phyloP scores from a whole-genome alignment of 495 filamentous ascomycete genomes.

The Penicillium herquei region DNA sequence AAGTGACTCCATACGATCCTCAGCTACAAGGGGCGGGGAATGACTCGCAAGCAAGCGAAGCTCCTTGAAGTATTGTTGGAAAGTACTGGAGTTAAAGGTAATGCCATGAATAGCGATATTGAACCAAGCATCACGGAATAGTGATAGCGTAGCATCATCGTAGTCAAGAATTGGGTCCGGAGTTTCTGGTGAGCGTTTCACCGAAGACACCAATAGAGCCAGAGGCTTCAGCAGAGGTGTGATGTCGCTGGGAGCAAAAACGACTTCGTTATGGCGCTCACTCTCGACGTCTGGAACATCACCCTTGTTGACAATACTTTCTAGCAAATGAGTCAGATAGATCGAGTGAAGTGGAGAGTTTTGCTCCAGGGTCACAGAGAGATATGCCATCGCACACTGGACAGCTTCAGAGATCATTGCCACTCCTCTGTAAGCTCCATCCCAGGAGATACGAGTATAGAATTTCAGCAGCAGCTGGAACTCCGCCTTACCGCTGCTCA shows the following conservation, averaged over 20 bases:
- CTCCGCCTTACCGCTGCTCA: slow-evolving; percentile 70
- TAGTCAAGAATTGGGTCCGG: slow-evolving; percentile 34
- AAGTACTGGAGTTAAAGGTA: slow-evolving; percentile 64
- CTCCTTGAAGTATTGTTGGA: slow-evolving; percentile 66
- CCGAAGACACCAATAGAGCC: slow-evolving; percentile 66
- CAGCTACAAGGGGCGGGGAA: slow-evolving; percentile 78
- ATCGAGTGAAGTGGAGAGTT: slow-evolving; percentile 71
- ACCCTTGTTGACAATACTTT: slow-evolving; percentile 85
- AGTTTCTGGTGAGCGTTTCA: slow-evolving; percentile 42
- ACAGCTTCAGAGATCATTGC: slow-evolving; percentile 33
- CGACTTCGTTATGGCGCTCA: slow-evolving; percentile 66
- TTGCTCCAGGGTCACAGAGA: slow-evolving; percentile 64
- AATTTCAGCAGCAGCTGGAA: slow-evolving; percentile 82
- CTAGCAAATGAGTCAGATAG: slow-evolving; percentile 80
- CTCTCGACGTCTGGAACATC: slow-evolving; percentile 60
- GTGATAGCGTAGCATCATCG: slow-evolving; percentile 60
- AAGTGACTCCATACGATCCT: slow-evolving; percentile 78
- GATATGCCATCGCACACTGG: slow-evolving; percentile 67
- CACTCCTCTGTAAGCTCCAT: slow-evolving; percentile 67
- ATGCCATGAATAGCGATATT: slow-evolving; percentile 95
- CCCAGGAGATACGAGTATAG: slow-evolving; percentile 68
- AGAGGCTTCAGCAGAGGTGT: slow-evolving; percentile 78
- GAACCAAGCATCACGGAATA: slow-evolving; percentile 93
- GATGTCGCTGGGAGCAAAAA: slow-evolving; percentile 81
- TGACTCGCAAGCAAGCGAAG: slow-evolving; percentile 78